A percentile compares a stretch with the other conserved stretches of the same genome.
These are phyloP conservation scores for Aureobasidium uvarum DNA, from an alignment of 2,329 filamentous ascomycete genomes.

Conservation along the genomic window DNA sequence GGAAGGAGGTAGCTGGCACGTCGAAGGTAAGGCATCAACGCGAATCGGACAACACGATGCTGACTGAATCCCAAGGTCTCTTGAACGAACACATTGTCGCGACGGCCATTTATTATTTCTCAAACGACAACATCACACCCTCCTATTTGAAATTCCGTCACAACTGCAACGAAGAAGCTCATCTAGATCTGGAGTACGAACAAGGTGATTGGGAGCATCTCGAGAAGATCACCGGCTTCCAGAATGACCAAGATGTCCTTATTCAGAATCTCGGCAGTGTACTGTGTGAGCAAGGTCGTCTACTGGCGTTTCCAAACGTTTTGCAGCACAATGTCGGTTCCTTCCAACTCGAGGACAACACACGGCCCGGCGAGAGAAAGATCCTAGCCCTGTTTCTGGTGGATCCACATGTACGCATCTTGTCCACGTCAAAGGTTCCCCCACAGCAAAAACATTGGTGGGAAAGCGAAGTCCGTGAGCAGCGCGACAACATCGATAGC, in stretches of 20 bases:
- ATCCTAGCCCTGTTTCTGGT: constrained; percentile 59
- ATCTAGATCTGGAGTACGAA: background rate
- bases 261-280: constrained; percentile 46
- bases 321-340: constrained; percentile 52
- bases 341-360: constrained; percentile 52
- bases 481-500: constrained; percentile 9
- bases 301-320: constrained; percentile 55
- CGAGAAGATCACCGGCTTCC: constrained; percentile 29
- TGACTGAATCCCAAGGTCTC: background rate
- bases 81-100: constrained; percentile 64
- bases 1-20: constrained; percentile 54
- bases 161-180: background rate
- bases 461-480: constrained; percentile 27
- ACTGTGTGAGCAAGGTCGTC: constrained; percentile 47
- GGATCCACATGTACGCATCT: constrained; percentile 52
- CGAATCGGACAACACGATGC: background rate
- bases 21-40: constrained; percentile 38
- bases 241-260: background rate
- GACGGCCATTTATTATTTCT: constrained; percentile 62
- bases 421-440: constrained; percentile 52
- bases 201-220: background rate
- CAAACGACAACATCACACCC: constrained; percentile 58
- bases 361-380: constrained; percentile 54
- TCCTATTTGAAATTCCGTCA: constrained; percentile 49
- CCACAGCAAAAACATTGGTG: constrained; percentile 51